Conservation (phyloP, 2,329 filamentous ascomycete genomes). For the Phaeomoniella chlamydospora region DNA sequence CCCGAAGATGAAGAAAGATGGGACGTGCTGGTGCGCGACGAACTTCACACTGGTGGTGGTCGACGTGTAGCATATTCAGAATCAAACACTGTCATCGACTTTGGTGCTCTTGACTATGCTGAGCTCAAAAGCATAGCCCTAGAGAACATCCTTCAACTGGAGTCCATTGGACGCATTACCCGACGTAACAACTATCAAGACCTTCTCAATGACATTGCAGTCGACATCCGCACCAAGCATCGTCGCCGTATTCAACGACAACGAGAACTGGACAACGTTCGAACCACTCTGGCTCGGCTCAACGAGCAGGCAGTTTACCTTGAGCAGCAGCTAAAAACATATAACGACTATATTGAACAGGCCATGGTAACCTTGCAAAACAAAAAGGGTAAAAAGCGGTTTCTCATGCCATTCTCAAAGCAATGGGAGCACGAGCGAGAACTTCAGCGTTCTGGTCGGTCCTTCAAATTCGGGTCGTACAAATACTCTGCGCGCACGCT, state of each 20-base stretch:
- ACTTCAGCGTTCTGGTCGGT: constrained; percentile 77
- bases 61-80: constrained; percentile 82
- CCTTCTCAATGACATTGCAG: constrained; percentile 89
- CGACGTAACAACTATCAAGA: constrained; percentile 88
- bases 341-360: constrained; percentile 98
- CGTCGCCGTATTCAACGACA: constrained; percentile 81
- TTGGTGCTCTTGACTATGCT: constrained; percentile 77
- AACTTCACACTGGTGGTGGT: constrained; percentile 54
- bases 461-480: constrained; percentile 94
- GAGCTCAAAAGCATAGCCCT: constrained; percentile 86
- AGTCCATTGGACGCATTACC: constrained; percentile 75
- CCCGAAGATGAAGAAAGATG: constrained; percentile 83
- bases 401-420: constrained; percentile 91
- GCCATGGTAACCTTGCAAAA: constrained; percentile 94
- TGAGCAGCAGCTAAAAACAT: constrained; percentile 89
- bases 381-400: constrained; percentile 89
- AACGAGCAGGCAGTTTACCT: constrained; percentile 66
- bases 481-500: constrained; percentile 89
- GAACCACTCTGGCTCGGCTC: constrained; percentile 30
- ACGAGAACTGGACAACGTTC: constrained; percentile 60
- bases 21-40: constrained; percentile 66
- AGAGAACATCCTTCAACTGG: constrained; percentile 83
- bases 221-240: constrained; percentile 96
- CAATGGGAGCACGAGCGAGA: constrained; percentile 98
- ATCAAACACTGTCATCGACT: constrained; percentile 67